These are phyloP conservation scores for Wickerhamomyces hampshirensis DNA, from an alignment of 805 yeast genomes.

Conservation along the genomic window DNA sequence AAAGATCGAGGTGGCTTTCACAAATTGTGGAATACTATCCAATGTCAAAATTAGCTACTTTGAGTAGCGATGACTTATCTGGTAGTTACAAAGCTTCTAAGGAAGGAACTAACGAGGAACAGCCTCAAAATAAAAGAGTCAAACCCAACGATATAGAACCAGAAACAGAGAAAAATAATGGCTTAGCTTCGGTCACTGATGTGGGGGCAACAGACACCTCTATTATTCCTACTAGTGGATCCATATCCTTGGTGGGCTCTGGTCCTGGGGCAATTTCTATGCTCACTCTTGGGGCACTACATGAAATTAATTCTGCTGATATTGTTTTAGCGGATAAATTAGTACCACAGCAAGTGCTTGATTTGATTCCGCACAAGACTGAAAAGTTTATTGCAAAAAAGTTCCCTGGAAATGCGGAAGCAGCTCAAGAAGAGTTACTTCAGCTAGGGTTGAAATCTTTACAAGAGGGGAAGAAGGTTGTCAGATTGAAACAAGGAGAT, in stretches of 20 bases:
- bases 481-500: conserved; percentile 92
- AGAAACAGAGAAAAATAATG: neutral
- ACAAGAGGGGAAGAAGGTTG: conserved; percentile 66
- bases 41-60: conserved; percentile 50
- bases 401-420: conserved; percentile 95
- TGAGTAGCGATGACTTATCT: conserved; percentile 56
- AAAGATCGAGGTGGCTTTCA: conserved; percentile 77
- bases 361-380: conserved; percentile 72
- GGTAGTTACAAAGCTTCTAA: neutral
- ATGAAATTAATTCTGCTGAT: conserved; percentile 79
- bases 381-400: conserved; percentile 83
- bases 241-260: conserved; percentile 81
- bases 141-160: neutral
- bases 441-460: conserved; percentile 66
- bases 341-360: conserved; percentile 84
- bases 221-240: conserved; percentile 34
- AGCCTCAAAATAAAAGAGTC: neutral
- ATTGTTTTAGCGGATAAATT: conserved; percentile 83
- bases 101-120: neutral
- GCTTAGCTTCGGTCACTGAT: neutral
- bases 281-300: conserved; percentile 79
- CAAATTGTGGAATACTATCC: conserved; percentile 93
- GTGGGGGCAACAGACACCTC: conserved; percentile 24
- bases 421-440: conserved; percentile 82
- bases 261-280: conserved; percentile 89